These are phyloP conservation scores for Rubroboletus pulcherrimus DNA, from an alignment of 768 basidiomycete species.

Conservation along the genomic window DNA sequence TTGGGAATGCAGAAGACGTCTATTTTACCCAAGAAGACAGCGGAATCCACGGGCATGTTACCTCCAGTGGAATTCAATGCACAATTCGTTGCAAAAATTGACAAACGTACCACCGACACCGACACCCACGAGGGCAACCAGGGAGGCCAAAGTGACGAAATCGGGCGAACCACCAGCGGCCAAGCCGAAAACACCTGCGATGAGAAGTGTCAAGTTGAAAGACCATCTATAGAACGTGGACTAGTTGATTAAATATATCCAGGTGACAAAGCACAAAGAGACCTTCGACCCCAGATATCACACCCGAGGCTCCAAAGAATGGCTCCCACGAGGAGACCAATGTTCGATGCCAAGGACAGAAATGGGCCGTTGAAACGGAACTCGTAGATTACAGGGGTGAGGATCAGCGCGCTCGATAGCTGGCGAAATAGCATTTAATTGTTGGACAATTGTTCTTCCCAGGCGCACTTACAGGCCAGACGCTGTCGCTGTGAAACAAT, in stretches of 20 bases:
- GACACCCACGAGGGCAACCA: slow-evolving; percentile 43
- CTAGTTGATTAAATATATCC: not conserved
- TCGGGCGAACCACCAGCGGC: slow-evolving; percentile 44
- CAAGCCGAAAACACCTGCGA: slow-evolving; percentile 51
- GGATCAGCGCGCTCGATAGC: slow-evolving; percentile 42
- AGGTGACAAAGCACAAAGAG: slow-evolving; percentile 3
- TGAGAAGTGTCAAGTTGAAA: slow-evolving; percentile 53
- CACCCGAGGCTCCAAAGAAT: slow-evolving; percentile 47
- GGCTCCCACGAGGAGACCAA: slow-evolving; percentile 51
- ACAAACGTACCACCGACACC: slow-evolving; percentile 43
- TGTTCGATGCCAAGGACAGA: slow-evolving; percentile 48
- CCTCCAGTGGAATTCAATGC: slow-evolving; percentile 23
- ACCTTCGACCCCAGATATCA: slow-evolving; percentile 51
- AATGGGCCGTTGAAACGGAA: slow-evolving; percentile 46
- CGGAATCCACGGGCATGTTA: slow-evolving; percentile 54
- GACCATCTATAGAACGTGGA: slow-evolving; percentile 35
- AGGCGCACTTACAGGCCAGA: slow-evolving; percentile 35
- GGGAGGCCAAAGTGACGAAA: slow-evolving; percentile 46
- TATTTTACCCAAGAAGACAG: slow-evolving; percentile 45
- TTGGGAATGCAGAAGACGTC: not conserved
- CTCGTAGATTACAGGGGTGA: slow-evolving; percentile 46
- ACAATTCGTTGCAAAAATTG: not conserved
- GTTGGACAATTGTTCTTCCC: not conserved
- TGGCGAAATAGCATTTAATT: slow-evolving; percentile 9
- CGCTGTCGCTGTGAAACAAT: slow-evolving; percentile 28